Conservation (phyloP, 2,329 filamentous ascomycete genomes). For the Tolypocladium paradoxum region DNA sequence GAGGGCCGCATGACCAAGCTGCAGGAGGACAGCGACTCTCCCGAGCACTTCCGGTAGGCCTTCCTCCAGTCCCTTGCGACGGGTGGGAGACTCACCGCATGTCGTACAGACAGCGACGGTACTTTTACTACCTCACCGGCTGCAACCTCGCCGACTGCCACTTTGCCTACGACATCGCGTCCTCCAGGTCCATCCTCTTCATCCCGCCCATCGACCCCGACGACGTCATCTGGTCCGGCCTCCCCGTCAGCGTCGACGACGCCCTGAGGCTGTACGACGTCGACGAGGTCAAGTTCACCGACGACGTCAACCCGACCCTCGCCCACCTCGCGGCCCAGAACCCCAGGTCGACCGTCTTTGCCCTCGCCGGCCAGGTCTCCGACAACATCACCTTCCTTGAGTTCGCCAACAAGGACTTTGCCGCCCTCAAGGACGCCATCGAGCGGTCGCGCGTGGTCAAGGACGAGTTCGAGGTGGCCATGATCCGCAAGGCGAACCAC, state of each 20-base stretch:
- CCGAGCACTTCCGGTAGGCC: conserved; percentile 63
- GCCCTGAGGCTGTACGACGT: conserved; percentile 70
- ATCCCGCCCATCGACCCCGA: conserved; percentile 85
- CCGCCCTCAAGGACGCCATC: conserved; percentile 49
- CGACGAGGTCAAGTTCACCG: conserved; percentile 63
- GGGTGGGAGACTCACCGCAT: not conserved
- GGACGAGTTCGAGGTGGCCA: conserved; percentile 62
- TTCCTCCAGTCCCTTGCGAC: not conserved
- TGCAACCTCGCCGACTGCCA: conserved; percentile 70
- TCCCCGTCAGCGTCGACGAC: conserved; percentile 68
- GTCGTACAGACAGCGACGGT: conserved; percentile 62
- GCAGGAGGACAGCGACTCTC: conserved; percentile 82
- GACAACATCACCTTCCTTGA: conserved; percentile 59
- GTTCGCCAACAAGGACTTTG: conserved; percentile 54
- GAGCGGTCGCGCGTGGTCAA: conserved; percentile 61
- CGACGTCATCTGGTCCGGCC: conserved; percentile 84
- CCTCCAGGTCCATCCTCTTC: conserved; percentile 69
- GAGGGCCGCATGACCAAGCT: conserved; percentile 74
- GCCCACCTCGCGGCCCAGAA: conserved; percentile 35
- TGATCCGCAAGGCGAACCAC: conserved; percentile 61
- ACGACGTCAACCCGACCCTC: conserved; percentile 66
- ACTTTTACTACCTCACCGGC: conserved; percentile 91
- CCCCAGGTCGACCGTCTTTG: conserved; percentile 47
- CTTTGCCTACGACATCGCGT: conserved; percentile 68
- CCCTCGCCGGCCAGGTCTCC: conserved; percentile 69